Percentiles rank a stretch among this genome's conserved stretches.
phyloP scores from a whole-genome alignment of 1,139 yeast species.

The Candida sp. region DNA sequence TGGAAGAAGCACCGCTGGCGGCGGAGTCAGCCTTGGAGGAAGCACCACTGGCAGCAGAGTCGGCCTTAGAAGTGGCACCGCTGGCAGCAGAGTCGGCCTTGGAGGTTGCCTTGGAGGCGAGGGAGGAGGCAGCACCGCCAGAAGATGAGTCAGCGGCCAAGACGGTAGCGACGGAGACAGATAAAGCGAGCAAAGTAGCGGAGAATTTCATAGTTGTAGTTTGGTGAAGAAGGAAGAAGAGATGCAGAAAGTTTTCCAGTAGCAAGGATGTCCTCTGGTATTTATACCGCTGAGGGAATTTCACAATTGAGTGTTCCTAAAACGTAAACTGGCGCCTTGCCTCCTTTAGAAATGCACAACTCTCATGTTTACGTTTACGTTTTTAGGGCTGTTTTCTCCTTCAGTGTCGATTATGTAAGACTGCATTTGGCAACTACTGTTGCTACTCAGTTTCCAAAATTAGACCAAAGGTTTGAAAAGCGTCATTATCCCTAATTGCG shows the following conservation, averaged over 20 bases:
- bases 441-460: neutral
- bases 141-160: constrained; percentile 18
- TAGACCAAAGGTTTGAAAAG: too few species aligned
- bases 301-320: too few species aligned
- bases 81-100: constrained; percentile 5
- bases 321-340: neutral
- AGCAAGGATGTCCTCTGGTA: neutral
- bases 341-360: neutral
- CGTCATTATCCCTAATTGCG: neutral
- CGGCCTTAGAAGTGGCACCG: constrained; percentile 12
- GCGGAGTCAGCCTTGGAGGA: constrained; percentile 9
- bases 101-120: constrained; percentile 12
- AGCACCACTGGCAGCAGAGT: constrained; percentile 12
- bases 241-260: neutral
- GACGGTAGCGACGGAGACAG: constrained; percentile 11
- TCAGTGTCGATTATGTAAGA: neutral
- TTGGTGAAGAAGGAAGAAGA: neutral
- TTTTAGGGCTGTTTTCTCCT: neutral
- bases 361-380: neutral
- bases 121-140: constrained; percentile 15
- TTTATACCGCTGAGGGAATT: too few species aligned
- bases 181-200: constrained; percentile 12
- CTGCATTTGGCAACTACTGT: neutral
- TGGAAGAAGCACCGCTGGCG: constrained; percentile 14
- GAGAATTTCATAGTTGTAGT: constrained; percentile 14